Evolutionary conservation across 2,329 filamentous ascomycete genomes (phyloP).

Genomic region (Beauveria brongniartii): DNA sequence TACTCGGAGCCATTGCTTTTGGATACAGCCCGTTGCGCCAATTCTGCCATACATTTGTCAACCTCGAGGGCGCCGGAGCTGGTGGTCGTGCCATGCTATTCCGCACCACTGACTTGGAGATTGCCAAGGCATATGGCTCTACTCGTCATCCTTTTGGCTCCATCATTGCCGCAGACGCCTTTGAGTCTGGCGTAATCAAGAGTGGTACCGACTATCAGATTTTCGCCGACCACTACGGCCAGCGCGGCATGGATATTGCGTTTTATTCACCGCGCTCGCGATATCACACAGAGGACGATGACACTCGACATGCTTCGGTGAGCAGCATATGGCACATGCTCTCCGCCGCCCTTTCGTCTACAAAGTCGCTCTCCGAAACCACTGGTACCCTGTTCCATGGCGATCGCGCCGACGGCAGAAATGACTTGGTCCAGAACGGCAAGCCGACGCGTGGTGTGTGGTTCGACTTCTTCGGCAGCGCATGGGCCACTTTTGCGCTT

Average conservation of each 20-base stretch:
- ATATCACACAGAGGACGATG: constrained; percentile 90
- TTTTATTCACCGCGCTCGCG: constrained; percentile 80
- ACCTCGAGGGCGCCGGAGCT: constrained; percentile 89
- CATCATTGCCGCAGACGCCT: constrained; percentile 76
- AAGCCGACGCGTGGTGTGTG: constrained; percentile 67
- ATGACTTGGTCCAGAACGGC: constrained; percentile 58
- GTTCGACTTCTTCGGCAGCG: constrained; percentile 84
- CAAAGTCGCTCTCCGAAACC: constrained; percentile 61
- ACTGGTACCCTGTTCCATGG: constrained; percentile 59
- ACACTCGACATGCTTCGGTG: constrained; percentile 66
- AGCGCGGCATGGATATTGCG: constrained; percentile 84
- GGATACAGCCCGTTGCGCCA: constrained; percentile 72
- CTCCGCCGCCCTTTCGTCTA: constrained; percentile 69
- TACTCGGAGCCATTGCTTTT: constrained; percentile 82
- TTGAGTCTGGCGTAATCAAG: constrained; percentile 66
- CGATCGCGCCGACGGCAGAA: constrained; percentile 42
- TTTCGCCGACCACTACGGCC: constrained; percentile 67
- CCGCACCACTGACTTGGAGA: constrained; percentile 77
- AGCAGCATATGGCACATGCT: constrained; percentile 89
- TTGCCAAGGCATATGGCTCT: constrained; percentile 68
- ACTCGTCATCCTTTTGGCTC: constrained; percentile 73
- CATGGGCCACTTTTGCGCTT: constrained; percentile 70
- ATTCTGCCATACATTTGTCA: constrained; percentile 81
- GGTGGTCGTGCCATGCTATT: constrained; percentile 85
- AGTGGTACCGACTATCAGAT: constrained; percentile 88